Evolutionary conservation across 495 filamentous ascomycete species (phyloP), one percentile per base, ranked within the genome.

Genomic region (Cercophora scortea): DNA sequence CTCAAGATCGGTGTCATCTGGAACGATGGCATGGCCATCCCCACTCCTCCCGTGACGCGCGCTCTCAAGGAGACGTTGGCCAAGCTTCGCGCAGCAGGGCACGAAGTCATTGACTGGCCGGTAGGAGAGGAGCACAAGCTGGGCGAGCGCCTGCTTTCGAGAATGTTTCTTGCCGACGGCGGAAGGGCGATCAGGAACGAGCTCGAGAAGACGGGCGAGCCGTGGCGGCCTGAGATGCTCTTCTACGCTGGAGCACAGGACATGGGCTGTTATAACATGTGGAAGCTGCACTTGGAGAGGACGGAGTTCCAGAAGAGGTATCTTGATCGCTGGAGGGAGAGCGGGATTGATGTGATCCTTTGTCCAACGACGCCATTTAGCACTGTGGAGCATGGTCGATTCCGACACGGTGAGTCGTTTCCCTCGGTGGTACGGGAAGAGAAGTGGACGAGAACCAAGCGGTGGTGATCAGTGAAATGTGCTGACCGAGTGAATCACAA

Each of bases 351-450:
- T 68, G 83, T 85, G 3, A 82, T 93, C 45, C 69, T 93, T 1
- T 83, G 77, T 49, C 86, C 87, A 0, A 76, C 72, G 1, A 79
- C 78, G 15, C 77, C 76, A 0, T 84, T 86, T 0, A 75, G 80
- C 6, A 78, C 73, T 50, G 73, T 83, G 44, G 79, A 81, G 42
- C 79, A 79, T 12, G 70, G 78, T 0, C 74, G 75, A 11, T 88
- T 86, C 64, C 87, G 84, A 85, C 77, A 79, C 19, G 90, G 88
- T 51, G 87, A 83, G 0, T 69, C 74, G 6, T 80, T 87, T 53
- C 90, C 84, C 84, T 88, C 89, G 58, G 59, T 87, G 40, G 68
- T 89, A 47, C 42, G 19, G 10, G 7, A 11, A 18, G 15, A 15
- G 16, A 4, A 1, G 3, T 42, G 4, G 3, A 15, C 4, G 41